Evolutionary conservation across 257 asterid species (phyloP).

Genomic region (Solanum piurae): DNA sequence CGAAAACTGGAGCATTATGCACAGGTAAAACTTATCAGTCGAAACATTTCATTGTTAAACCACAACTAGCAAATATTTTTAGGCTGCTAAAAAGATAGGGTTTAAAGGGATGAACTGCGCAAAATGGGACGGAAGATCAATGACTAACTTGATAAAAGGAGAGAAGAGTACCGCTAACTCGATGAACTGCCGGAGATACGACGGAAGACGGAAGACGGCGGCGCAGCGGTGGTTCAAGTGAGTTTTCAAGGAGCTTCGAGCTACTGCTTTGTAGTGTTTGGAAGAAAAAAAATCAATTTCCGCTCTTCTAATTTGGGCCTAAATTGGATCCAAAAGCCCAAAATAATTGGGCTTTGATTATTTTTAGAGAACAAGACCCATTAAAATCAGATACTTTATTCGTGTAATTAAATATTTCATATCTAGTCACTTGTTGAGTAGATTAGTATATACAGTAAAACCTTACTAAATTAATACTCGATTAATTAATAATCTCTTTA

Average conservation of each 20-base stretch:
- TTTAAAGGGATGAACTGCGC: neutral
- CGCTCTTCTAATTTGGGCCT: neutral
- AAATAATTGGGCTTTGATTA: neutral
- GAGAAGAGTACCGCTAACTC: neutral
- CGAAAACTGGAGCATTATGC: neutral
- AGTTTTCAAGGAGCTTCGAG: neutral
- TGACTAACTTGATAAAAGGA: neutral
- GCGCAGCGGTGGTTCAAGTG: neutral
- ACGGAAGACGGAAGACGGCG: neutral
- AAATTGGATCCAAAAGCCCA: neutral
- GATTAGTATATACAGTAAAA: no score
- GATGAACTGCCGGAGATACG: neutral
- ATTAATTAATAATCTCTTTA: no score
- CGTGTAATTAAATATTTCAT: no score
- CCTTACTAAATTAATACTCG: no score
- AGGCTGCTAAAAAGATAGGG: neutral
- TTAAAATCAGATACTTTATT: neutral
- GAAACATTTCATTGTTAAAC: neutral
- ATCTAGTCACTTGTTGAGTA: no score
- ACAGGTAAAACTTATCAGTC: neutral
- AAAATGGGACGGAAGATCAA: neutral
- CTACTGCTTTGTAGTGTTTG: neutral
- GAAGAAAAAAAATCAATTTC: neutral
- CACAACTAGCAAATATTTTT: neutral
- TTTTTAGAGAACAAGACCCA: neutral